Evolutionary conservation across 805 yeast genomes (phyloP), one percentile per base, ranked within the genome.

Genomic region (Candida taoyuanica): DNA sequence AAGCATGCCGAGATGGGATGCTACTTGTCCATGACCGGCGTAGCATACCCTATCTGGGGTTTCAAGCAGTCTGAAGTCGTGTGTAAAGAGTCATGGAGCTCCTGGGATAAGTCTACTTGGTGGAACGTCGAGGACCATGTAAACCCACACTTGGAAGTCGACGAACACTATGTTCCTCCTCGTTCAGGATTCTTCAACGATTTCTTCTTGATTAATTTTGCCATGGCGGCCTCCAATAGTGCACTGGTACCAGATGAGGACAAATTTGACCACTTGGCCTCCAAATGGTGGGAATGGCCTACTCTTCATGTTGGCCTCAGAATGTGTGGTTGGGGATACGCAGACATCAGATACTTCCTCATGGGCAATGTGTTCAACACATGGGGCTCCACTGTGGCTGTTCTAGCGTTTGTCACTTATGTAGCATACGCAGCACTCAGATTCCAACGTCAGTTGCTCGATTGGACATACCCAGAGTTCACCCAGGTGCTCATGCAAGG

Each of bases 221-320:
- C 89, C 2, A 85, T 85, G 95, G 85, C 85, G 73, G 82, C 91
- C 6, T 78, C 91, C 9, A 85, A 85, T 58, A 84, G 79, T 53
- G 94, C 93, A 0, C 65, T 85, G 50, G 74, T 85, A 21, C 91
- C 93, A 7, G 94, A 85, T 56, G 64, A 68, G 3, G 93, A 85
- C 52, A 84, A 83, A 52, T 74, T 67, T 47, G 95, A 85, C 55
- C 70, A 67, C 35, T 64, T 85, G 46, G 79, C 88, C 1, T 81
- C 89, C 9, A 56, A 69, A 39, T 82, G 85, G 64, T 85, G 93
- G 91, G 81, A 85, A 66, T 85, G 95, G 95, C 95, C 95, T 26
- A 72, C 81, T 7, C 66, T 84, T 48, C 68, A 77, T 42, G 69
- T 68, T 25, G 95, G 95, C 36, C 68, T 85, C 48, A 72, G 95